Percentiles rank a stretch among this genome's conserved stretches.
Evolutionary conservation across 1,284 basidiomycete species (phyloP).

Genomic region (Rhodotorula sp.): DNA sequence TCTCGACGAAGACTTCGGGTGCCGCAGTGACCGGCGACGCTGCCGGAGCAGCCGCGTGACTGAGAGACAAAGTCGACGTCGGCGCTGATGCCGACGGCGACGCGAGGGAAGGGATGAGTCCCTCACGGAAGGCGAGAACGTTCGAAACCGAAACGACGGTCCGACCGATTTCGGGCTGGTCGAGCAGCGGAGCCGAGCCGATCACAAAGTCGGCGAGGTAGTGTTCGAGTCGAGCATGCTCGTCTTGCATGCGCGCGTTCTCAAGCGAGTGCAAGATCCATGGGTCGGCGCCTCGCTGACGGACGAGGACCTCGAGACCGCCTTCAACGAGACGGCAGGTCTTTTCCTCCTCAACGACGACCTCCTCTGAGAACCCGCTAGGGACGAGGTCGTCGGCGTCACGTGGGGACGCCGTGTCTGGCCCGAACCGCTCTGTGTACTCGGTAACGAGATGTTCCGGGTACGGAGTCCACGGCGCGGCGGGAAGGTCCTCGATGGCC

Average conservation of each 20-base stretch:
- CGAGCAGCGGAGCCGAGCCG: neutral
- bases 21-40: constrained; percentile 7
- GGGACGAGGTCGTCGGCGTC: constrained; percentile 26
- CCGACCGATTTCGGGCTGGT: constrained; percentile 22
- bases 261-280: constrained; percentile 36
- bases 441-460: constrained; percentile 26
- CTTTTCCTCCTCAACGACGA: neutral
- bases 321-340: constrained; percentile 28
- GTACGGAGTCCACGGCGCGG: constrained; percentile 30
- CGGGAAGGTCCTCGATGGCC: neutral
- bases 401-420: constrained; percentile 5
- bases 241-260: constrained; percentile 14
- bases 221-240: neutral
- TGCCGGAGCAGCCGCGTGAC: constrained; percentile 13
- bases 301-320: constrained; percentile 35
- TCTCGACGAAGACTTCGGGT: constrained; percentile 60
- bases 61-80: neutral
- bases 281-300: constrained; percentile 24
- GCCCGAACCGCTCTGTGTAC: constrained; percentile 19
- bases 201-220: constrained; percentile 7
- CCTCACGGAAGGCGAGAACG: constrained; percentile 32
- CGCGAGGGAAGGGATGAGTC: constrained; percentile 28
- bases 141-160: constrained; percentile 28
- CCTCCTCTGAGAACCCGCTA: constrained; percentile 13
- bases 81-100: constrained; percentile 3